phyloP scores from a whole-genome alignment of 371 early-diverging fungal species.

The Mortierella sp. region DNA sequence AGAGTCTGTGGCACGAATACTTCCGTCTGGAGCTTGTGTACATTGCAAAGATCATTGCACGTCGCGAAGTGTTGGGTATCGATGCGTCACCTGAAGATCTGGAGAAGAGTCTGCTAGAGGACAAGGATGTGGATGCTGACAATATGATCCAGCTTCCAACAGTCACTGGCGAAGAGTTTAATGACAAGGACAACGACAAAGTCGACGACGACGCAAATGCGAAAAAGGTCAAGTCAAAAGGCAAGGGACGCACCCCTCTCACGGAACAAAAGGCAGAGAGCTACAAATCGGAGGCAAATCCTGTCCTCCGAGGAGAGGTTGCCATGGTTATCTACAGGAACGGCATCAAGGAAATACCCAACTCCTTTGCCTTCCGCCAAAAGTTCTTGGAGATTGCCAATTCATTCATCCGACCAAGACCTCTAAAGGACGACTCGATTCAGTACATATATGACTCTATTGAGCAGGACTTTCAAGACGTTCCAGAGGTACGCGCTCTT shows the following conservation, averaged over 20 bases:
- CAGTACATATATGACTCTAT: constrained; percentile 63
- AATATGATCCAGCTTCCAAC: constrained; percentile 67
- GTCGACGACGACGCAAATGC: constrained; percentile 51
- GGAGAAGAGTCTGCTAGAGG: constrained; percentile 54
- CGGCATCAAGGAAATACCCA: constrained; percentile 84
- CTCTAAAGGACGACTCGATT: constrained; percentile 53
- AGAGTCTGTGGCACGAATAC: constrained; percentile 90
- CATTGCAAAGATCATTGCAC: constrained; percentile 83
- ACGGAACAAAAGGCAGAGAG: constrained; percentile 61
- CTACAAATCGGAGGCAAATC: constrained; percentile 67
- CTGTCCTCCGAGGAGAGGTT: constrained; percentile 83
- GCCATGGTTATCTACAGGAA: constrained; percentile 84
- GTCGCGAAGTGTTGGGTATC: constrained; percentile 83
- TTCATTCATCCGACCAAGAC: constrained; percentile 67
- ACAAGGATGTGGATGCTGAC: constrained; percentile 56
- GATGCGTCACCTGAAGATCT: constrained; percentile 55
- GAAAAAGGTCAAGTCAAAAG: constrained; percentile 33
- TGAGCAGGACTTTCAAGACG: constrained; percentile 64
- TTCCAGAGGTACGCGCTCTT: constrained; percentile 69
- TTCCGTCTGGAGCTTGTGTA: constrained; percentile 92
- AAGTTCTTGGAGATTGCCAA: constrained; percentile 76
- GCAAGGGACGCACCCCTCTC: constrained; percentile 31
- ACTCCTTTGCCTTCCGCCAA: constrained; percentile 78
- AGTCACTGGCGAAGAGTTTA: constrained; percentile 69
- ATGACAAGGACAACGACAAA: constrained; percentile 49